Evolutionary conservation across 2,329 filamentous ascomycete genomes (phyloP), one percentile per base, ranked within the genome.

Genomic region (Chaetomium sp.): DNA sequence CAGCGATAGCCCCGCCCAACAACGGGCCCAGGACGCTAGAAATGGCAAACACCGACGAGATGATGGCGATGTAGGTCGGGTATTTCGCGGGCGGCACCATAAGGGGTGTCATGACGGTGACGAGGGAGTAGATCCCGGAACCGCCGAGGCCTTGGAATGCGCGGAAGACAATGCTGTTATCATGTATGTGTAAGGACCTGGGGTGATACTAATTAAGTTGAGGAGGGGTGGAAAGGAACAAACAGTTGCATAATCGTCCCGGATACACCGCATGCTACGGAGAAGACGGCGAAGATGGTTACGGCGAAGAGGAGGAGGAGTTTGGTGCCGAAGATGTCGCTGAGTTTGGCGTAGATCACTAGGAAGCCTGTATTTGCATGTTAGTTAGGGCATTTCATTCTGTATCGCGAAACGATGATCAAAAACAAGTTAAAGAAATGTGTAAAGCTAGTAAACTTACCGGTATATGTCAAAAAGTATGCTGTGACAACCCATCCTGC

Each of bases 391-490:
- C n/a, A n/a, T n/a, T n/a, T n/a, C n/a, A n/a, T n/a, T n/a, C n/a
- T n/a, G n/a, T n/a, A n/a, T n/a, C n/a, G n/a, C n/a, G n/a, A n/a
- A n/a, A n/a, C n/a, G n/a, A n/a, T n/a, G n/a, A n/a, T n/a, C n/a
- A n/a, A n/a, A n/a, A n/a, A n/a, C n/a, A n/a, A n/a, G n/a, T n/a
- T n/a, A n/a, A n/a, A n/a, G 2, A 19, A n/a, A 35, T n/a, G 37
- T 2, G 4, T 8, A 36, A 9, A 14, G 6, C 1, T 1, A 6
- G 4, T 37, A n/a, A 1, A 14, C 49, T 64, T 59, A 71, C 75
- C 73, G 9, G 74, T 77, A 55, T 78, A 79, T 0, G 75, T 75
- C 27, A 79, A 65, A 8, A 79, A 66, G 61, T 79, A 79, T 1
- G 74, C 63, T 0, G 74, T 76, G 10, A 79, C 72, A 4, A 80